Percentiles rank a stretch among this genome's conserved stretches.
These are phyloP conservation scores for Phialophora tarda DNA, from an alignment of 2,329 filamentous ascomycete species.

Conservation along the genomic window DNA sequence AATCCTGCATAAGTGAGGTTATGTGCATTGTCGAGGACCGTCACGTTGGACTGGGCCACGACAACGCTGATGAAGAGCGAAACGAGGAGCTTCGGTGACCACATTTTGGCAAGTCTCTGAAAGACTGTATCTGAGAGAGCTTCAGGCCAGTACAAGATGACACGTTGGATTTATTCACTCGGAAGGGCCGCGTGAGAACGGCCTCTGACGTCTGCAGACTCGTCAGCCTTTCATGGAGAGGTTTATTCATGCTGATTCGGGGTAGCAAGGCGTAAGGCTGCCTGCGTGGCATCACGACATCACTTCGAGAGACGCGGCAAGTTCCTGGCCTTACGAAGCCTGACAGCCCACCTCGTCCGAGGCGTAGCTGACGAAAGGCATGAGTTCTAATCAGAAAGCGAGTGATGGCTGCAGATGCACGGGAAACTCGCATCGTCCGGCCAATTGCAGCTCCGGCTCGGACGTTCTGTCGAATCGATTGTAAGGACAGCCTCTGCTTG, in stretches of 20 bases:
- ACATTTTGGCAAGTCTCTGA: neutral
- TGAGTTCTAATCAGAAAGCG: neutral
- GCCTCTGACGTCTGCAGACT: slow-evolving; percentile 20
- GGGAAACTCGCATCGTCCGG: neutral
- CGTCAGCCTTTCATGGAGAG: slow-evolving; percentile 8
- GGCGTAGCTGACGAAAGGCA: slow-evolving; percentile 5
- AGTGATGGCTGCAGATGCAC: neutral
- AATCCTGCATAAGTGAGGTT: slow-evolving; percentile 37
- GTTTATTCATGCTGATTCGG: neutral
- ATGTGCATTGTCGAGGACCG: slow-evolving; percentile 16
- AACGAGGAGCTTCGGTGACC: neutral
- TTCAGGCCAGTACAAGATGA: neutral
- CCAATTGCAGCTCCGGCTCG: neutral
- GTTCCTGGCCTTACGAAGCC: slow-evolving; percentile 1
- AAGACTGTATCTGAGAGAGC: neutral
- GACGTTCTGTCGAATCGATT: neutral
- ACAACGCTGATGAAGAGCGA: slow-evolving; percentile 1
- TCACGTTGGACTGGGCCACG: slow-evolving; percentile 22
- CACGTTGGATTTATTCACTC: neutral
- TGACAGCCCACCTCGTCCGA: neutral
- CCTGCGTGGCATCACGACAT: neutral
- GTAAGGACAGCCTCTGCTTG: neutral
- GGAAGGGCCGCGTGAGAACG: neutral
- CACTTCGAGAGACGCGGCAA: neutral
- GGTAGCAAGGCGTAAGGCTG: slow-evolving; percentile 9